A percentile compares a stretch with the other conserved stretches of the same genome.
Conservation (phyloP, 768 basidiomycete species). For the Hydnum rufescens region DNA sequence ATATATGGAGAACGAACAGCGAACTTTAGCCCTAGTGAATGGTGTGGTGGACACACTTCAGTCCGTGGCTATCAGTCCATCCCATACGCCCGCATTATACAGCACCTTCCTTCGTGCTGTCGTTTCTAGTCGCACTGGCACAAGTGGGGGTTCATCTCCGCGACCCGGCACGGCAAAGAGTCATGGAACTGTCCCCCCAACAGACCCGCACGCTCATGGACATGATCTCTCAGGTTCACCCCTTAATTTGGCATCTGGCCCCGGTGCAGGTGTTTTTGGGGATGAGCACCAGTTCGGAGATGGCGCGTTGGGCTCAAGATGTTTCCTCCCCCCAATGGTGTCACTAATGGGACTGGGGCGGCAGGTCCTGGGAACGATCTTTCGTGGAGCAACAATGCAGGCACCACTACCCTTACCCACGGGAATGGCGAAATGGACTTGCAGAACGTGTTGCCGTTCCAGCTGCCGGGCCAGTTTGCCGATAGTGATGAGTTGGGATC, state of each 20-base stretch:
- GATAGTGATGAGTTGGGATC: slow-evolving; percentile 18
- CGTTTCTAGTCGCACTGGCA: slow-evolving; percentile 26
- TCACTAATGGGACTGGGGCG: background rate
- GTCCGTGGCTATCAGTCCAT: slow-evolving; percentile 48
- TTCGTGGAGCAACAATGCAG: background rate
- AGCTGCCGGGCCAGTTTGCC: background rate
- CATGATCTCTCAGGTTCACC: background rate
- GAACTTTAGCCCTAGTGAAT: slow-evolving; percentile 46
- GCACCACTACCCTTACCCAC: slow-evolving; percentile 17
- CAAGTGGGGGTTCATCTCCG: background rate
- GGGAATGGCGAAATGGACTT: slow-evolving; percentile 10
- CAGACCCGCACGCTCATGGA: too few relatives aligned
- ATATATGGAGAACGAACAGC: slow-evolving; percentile 54
- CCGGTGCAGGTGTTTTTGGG: slow-evolving; percentile 2
- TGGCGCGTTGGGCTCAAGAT: slow-evolving; percentile 1
- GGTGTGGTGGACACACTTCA: slow-evolving; percentile 72
- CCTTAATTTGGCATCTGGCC: background rate
- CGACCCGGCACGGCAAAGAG: background rate
- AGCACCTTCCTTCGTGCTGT: slow-evolving; percentile 64
- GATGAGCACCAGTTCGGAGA: slow-evolving; percentile 4
- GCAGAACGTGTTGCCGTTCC: background rate
- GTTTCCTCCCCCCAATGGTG: background rate
- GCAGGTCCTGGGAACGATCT: background rate
- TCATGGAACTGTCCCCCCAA: background rate
- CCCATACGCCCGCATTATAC: slow-evolving; percentile 84